phyloP scores from a whole-genome alignment of 306 rosid genomes.

The Alnus rubra region DNA sequence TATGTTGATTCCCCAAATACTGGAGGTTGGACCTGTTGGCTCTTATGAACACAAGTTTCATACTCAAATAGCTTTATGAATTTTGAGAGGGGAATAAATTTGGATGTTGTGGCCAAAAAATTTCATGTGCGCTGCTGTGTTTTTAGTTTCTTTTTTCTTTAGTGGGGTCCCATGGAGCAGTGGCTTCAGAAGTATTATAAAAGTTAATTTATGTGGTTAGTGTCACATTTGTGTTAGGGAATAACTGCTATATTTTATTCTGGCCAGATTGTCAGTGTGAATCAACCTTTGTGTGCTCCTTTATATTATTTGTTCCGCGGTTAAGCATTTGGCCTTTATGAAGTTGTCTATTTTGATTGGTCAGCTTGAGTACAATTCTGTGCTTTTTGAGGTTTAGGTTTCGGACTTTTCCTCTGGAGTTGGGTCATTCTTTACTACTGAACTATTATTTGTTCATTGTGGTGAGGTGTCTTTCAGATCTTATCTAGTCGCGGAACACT shows the following conservation, averaged over 20 bases:
- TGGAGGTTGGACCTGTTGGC: background rate
- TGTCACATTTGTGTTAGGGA: background rate
- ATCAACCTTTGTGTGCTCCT: too few relatives aligned
- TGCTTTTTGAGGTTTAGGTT: background rate
- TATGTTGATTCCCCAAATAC: background rate
- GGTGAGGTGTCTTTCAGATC: background rate
- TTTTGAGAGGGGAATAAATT: background rate
- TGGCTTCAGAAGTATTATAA: background rate
- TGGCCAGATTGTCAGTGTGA: too few relatives aligned
- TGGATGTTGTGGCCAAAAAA: background rate
- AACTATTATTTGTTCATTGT: background rate
- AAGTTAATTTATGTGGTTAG: background rate
- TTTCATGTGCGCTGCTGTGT: background rate
- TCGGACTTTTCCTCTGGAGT: background rate
- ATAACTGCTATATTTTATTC: too few relatives aligned
- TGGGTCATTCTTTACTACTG: background rate
- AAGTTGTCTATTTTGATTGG: constrained; percentile 4
- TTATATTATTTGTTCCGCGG: background rate
- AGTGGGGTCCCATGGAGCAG: background rate
- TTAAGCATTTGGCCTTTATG: background rate
- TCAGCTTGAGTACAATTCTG: background rate
- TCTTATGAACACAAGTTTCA: background rate
- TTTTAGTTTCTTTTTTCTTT: background rate
- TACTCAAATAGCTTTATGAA: background rate
- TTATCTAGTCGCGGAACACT: background rate